Percentiles rank a stretch among this genome's conserved stretches.
These are phyloP conservation scores for Spiraea crenata DNA, from an alignment of 331 rosid species.

Conservation along the genomic window DNA sequence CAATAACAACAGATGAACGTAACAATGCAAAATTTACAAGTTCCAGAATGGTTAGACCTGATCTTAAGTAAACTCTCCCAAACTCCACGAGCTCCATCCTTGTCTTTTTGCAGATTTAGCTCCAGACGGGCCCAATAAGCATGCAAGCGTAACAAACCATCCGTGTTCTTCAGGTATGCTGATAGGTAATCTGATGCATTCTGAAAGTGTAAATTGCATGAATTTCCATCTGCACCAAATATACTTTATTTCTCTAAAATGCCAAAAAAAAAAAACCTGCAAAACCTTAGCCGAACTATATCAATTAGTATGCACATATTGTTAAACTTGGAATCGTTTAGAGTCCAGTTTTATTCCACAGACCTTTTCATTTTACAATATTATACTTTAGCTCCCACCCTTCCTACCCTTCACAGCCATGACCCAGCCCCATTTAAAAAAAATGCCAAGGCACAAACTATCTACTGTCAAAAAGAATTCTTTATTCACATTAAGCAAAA, in stretches of 20 bases:
- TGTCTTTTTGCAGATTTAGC: slow-evolving; percentile 56
- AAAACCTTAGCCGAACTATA: too few species aligned
- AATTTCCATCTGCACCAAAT: slow-evolving; percentile 11
- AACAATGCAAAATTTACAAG: not conserved
- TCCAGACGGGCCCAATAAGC: slow-evolving; percentile 96
- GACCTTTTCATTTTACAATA: not conserved
- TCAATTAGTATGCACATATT: too few species aligned
- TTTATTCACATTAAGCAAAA: slow-evolving; percentile 1
- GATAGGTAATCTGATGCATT: slow-evolving; percentile 76
- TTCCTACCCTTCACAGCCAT: too few species aligned
- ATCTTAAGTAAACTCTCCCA: slow-evolving; percentile 85
- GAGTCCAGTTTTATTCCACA: not conserved
- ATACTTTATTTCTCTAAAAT: not conserved
- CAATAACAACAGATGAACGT: not conserved
- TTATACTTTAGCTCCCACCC: not conserved
- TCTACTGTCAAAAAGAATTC: not conserved
- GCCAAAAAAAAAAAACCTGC: too few species aligned
- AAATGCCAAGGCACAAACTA: not conserved
- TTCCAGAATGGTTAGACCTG: slow-evolving; percentile 45
- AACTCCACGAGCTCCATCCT: slow-evolving; percentile 80
- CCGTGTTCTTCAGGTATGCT: slow-evolving; percentile 75
- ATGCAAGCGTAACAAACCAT: slow-evolving; percentile 60
- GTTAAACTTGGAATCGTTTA: too few species aligned
- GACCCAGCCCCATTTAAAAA: not conserved
- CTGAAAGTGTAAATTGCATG: slow-evolving; percentile 48